These are phyloP conservation scores for Penicillium italicum DNA, from an alignment of 2,329 filamentous ascomycete genomes.

Conservation along the genomic window DNA sequence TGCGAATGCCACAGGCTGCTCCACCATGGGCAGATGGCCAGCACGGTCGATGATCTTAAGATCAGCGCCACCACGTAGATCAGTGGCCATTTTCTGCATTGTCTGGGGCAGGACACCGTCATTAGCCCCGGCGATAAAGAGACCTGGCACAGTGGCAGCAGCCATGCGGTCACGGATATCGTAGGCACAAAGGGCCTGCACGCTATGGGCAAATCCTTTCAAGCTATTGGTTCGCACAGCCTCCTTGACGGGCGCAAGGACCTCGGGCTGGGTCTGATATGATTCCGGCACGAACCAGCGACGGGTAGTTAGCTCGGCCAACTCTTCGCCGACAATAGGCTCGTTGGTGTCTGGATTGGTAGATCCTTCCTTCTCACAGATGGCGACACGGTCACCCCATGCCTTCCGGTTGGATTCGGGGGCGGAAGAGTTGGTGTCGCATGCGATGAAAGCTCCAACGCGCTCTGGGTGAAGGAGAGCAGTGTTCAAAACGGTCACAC, in stretches of 20 bases:
- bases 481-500: constrained; percentile 71
- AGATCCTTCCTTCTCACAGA: constrained; percentile 58
- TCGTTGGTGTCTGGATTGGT: constrained; percentile 40
- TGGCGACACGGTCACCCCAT: constrained; percentile 71
- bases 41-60: constrained; percentile 65
- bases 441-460: constrained; percentile 62
- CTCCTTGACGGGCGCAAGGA: constrained; percentile 58
- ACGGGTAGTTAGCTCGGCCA: constrained; percentile 68
- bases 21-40: constrained; percentile 82
- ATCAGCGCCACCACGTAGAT: constrained; percentile 56
- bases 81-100: constrained; percentile 69
- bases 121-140: constrained; percentile 68
- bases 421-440: constrained; percentile 72
- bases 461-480: constrained; percentile 63
- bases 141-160: constrained; percentile 40
- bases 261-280: constrained; percentile 54
- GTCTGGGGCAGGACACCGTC: constrained; percentile 74
- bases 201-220: constrained; percentile 73
- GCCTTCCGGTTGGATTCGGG: constrained; percentile 71
- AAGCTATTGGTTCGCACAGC: constrained; percentile 69
- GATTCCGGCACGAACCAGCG: constrained; percentile 67
- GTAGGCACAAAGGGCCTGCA: constrained; percentile 58
- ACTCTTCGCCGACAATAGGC: constrained; percentile 56
- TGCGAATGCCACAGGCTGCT: constrained; percentile 67
- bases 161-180: constrained; percentile 48